Percentiles rank a stretch among this genome's conserved stretches.
Conservation (phyloP, 1,284 basidiomycete genomes). For the Puccinia triticina region DNA sequence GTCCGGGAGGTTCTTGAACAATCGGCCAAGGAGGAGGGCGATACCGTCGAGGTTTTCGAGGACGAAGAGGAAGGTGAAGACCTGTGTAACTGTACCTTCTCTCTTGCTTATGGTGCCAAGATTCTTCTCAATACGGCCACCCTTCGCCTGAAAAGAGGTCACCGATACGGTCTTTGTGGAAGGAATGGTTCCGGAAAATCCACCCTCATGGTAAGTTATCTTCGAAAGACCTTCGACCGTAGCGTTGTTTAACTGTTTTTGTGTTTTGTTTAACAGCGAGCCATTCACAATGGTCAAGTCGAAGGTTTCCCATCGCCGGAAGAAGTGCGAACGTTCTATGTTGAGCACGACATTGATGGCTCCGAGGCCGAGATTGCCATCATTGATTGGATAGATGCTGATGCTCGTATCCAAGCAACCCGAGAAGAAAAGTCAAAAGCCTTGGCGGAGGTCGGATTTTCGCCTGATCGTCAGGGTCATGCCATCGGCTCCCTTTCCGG, state of each 20-base stretch:
- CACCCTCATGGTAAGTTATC: conserved; percentile 88
- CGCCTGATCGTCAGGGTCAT: conserved; percentile 78
- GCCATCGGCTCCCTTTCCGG: conserved; percentile 91
- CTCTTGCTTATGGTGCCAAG: conserved; percentile 96
- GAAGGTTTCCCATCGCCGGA: conserved; percentile 96
- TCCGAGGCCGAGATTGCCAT: conserved; percentile 89
- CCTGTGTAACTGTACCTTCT: conserved; percentile 97
- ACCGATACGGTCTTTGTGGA: conserved; percentile 97
- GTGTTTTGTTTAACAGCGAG: conserved; percentile 52
- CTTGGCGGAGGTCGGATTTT: conserved; percentile 88
- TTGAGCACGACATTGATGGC: conserved; percentile 97
- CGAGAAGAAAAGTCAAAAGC: conserved; percentile 77
- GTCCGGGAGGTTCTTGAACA: conserved; percentile 84
- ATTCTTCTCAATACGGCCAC: conserved; percentile 93
- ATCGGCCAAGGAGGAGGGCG: conserved; percentile 77
- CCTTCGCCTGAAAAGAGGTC: conserved; percentile 95
- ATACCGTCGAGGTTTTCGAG: conserved; percentile 72
- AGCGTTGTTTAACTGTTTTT: conserved; percentile 67
- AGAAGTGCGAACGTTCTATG: conserved; percentile 96
- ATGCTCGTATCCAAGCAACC: conserved; percentile 77
- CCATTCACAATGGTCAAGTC: conserved; percentile 71
- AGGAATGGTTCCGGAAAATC: conserved; percentile 99
- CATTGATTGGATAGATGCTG: conserved; percentile 80
- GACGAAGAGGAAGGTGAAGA: conserved; percentile 97
- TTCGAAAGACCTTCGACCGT: background rate